A percentile compares a stretch with the other conserved stretches of the same genome.
Conservation (phyloP, 177 flowering plant species). For the Vitis hybrid region DNA sequence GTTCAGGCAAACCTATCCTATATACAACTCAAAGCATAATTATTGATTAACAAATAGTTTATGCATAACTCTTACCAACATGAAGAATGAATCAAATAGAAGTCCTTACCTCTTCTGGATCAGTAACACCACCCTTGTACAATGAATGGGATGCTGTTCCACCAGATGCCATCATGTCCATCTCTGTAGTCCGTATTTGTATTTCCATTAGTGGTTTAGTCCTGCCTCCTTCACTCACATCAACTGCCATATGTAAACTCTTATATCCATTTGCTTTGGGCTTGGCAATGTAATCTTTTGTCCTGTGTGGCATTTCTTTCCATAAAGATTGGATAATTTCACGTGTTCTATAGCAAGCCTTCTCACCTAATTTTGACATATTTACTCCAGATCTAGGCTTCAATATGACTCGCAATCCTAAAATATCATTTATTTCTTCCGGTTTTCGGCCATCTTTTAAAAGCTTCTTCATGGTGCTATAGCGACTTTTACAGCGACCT, state of each 20-base stretch:
- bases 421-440: constrained; percentile 79
- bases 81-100: background rate
- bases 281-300: constrained; percentile 75
- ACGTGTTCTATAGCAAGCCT: constrained; percentile 74
- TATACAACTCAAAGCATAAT: too few relatives aligned
- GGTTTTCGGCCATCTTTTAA: constrained; percentile 77
- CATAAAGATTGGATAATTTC: constrained; percentile 67
- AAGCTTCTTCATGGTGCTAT: constrained; percentile 94
- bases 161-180: constrained; percentile 76
- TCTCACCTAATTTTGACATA: constrained; percentile 43
- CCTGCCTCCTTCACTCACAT: constrained; percentile 60
- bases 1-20: too few relatives aligned
- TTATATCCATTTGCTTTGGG: constrained; percentile 94
- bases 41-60: too few relatives aligned
- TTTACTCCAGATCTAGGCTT: constrained; percentile 46
- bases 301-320: constrained; percentile 74
- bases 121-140: constrained; percentile 86
- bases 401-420: constrained; percentile 75
- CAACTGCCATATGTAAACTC: constrained; percentile 94
- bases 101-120: constrained; percentile 75
- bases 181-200: constrained; percentile 81
- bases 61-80: too few relatives aligned
- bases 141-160: constrained; percentile 88
- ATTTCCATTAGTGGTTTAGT: constrained; percentile 77
- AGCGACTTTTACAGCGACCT: constrained; percentile 89